These are phyloP conservation scores for Trichophyton simii DNA, from an alignment of 2,329 filamentous ascomycete species.

Conservation along the genomic window DNA sequence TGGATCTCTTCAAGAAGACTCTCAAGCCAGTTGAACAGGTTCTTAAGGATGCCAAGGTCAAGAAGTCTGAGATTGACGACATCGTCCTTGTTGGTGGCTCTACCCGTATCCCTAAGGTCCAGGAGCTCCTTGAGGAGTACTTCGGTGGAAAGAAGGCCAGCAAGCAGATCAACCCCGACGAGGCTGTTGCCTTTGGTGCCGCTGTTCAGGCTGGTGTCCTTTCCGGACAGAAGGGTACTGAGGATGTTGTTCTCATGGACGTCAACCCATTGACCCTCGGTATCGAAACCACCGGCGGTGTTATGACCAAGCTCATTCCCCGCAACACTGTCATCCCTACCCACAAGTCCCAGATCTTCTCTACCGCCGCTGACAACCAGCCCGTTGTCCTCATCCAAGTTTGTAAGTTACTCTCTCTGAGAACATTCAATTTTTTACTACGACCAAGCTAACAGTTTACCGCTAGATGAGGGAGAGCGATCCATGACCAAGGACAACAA, in stretches of 20 bases:
- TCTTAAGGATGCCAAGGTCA: conserved; percentile 92
- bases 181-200: conserved; percentile 95
- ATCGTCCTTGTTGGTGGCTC: conserved; percentile 98
- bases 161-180: conserved; percentile 99
- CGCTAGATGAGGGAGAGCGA: conserved; percentile 65
- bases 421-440: too few relatives aligned
- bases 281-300: conserved; percentile 94
- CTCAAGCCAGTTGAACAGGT: conserved; percentile 98
- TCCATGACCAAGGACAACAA: conserved; percentile 96
- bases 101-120: conserved; percentile 97
- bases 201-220: conserved; percentile 95
- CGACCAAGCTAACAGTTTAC: not conserved
- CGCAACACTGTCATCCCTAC: conserved; percentile 92
- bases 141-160: conserved; percentile 91
- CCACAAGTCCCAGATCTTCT: conserved; percentile 96
- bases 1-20: conserved; percentile 98
- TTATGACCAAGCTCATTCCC: conserved; percentile 94
- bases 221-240: conserved; percentile 70
- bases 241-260: conserved; percentile 83
- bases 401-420: conserved; percentile 35
- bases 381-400: conserved; percentile 91
- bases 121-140: conserved; percentile 87
- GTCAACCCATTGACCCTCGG: conserved; percentile 92
- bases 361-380: conserved; percentile 92
- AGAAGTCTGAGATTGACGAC: conserved; percentile 89